Percentiles rank a stretch among this genome's conserved stretches.
Conservation (phyloP, 805 yeast genomes). For the Candida silvatica region DNA sequence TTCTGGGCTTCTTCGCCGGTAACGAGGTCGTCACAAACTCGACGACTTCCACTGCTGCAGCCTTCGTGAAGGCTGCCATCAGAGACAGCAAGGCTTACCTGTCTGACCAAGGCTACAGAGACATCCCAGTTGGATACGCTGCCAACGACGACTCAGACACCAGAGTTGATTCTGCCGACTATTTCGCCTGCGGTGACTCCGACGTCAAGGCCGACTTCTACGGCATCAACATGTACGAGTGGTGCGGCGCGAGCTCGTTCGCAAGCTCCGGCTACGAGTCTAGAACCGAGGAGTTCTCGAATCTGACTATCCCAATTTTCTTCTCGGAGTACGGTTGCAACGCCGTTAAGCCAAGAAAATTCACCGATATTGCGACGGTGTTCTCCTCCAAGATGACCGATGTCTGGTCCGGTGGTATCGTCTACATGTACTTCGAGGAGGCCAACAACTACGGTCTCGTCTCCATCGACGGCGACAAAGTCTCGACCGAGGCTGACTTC, state of each 20-base stretch:
- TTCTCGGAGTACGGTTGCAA: conserved; percentile 85
- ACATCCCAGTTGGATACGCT: conserved; percentile 75
- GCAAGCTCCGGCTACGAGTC: conserved; percentile 53
- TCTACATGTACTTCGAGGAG: conserved; percentile 78
- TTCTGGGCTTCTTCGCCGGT: conserved; percentile 80
- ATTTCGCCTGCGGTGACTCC: conserved; percentile 65
- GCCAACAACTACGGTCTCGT: conserved; percentile 71
- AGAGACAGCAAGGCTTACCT: conserved; percentile 72
- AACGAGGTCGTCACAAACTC: conserved; percentile 70
- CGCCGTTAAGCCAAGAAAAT: conserved; percentile 56
- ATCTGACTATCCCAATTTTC: conserved; percentile 64
- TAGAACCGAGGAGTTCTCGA: conserved; percentile 55
- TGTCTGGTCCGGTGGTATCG: conserved; percentile 88
- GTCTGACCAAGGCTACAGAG: conserved; percentile 48
- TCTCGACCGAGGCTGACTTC: conserved; percentile 56
- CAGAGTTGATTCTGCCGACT: conserved; percentile 62
- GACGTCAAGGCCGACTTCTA: conserved; percentile 68
- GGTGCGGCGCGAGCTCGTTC: conserved; percentile 69
- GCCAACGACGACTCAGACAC: conserved; percentile 67
- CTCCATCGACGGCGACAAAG: conserved; percentile 33
- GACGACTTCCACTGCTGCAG: conserved; percentile 65
- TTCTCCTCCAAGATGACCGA: conserved; percentile 65
- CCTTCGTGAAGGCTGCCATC: conserved; percentile 76
- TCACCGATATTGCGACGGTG: conserved; percentile 62
- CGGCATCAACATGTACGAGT: conserved; percentile 85